Percentiles rank a stretch among this genome's conserved stretches.
Evolutionary conservation across 208 protist species (phyloP).

Genomic region (Leishmania guyanensis): DNA sequence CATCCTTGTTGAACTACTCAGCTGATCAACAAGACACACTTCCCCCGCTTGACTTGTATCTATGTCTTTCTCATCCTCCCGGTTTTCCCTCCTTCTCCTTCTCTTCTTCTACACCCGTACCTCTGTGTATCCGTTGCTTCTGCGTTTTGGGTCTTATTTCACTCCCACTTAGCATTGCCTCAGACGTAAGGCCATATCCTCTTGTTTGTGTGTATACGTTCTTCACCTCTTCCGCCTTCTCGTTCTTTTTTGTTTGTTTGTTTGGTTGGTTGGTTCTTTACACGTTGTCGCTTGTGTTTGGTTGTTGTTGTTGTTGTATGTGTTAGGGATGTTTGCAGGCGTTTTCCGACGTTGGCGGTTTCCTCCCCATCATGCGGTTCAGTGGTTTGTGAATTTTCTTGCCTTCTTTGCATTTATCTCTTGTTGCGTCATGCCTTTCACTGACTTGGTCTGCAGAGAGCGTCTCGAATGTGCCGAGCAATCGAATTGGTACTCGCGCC

Average conservation of each 20-base stretch:
- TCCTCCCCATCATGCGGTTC: background rate
- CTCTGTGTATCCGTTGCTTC: background rate
- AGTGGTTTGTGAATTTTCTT: background rate
- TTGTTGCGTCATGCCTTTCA: background rate
- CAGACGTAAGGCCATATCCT: background rate
- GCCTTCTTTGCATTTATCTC: background rate
- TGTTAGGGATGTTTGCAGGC: background rate
- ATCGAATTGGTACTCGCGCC: background rate
- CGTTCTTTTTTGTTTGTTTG: background rate
- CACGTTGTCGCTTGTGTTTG: too few relatives aligned
- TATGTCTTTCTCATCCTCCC: background rate
- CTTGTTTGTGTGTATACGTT: background rate
- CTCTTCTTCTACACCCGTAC: background rate
- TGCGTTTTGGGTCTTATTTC: background rate
- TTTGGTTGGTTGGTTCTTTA: background rate
- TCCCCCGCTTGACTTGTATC: background rate
- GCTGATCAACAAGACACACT: background rate
- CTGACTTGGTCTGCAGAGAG: background rate
- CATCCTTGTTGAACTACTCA: background rate
- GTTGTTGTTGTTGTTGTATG: too few relatives aligned
- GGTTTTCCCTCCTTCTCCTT: background rate
- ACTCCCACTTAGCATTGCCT: background rate
- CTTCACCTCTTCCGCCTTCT: background rate
- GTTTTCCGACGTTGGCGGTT: background rate
- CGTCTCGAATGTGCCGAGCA: background rate